A percentile compares a stretch with the other conserved stretches of the same genome.
phyloP scores from a whole-genome alignment of 164 flowering plant genomes.

The Umbilicus rupestris region DNA sequence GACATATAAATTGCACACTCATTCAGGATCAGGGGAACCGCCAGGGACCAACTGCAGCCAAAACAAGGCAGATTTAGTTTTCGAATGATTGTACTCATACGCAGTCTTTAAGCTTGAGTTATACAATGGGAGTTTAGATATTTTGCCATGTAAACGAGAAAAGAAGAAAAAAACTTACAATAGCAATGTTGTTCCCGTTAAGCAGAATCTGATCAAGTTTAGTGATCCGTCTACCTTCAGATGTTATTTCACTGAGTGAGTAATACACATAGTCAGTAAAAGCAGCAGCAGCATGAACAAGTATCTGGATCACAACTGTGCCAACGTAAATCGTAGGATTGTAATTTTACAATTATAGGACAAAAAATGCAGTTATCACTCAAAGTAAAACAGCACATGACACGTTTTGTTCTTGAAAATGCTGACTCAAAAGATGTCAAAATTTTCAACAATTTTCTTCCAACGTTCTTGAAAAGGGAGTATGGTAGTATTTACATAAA shows the following conservation, averaged over 20 bases:
- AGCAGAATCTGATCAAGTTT: conserved; percentile 96
- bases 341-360: too few species aligned
- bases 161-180: conserved; percentile 44
- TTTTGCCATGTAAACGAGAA: not conserved
- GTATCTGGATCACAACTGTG: not conserved
- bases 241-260: conserved; percentile 67
- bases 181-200: conserved; percentile 96
- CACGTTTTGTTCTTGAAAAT: too few species aligned
- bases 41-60: conserved; percentile 74
- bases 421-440: too few species aligned
- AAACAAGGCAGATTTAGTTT: not conserved
- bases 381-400: not conserved
- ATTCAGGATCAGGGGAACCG: conserved; percentile 74
- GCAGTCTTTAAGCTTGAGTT: too few species aligned
- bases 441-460: too few species aligned
- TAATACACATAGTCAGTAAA: not conserved
- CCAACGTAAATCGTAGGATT: not conserved
- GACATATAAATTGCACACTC: conserved; percentile 8
- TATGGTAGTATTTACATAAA: not conserved
- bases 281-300: not conserved
- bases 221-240: conserved; percentile 89
- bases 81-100: not conserved
- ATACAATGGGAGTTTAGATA: too few species aligned
- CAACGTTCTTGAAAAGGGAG: too few species aligned
- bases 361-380: not conserved